Base-by-base conservation (phyloP, 23 red algal genomes). In the Gracilaria caudata region DNA sequence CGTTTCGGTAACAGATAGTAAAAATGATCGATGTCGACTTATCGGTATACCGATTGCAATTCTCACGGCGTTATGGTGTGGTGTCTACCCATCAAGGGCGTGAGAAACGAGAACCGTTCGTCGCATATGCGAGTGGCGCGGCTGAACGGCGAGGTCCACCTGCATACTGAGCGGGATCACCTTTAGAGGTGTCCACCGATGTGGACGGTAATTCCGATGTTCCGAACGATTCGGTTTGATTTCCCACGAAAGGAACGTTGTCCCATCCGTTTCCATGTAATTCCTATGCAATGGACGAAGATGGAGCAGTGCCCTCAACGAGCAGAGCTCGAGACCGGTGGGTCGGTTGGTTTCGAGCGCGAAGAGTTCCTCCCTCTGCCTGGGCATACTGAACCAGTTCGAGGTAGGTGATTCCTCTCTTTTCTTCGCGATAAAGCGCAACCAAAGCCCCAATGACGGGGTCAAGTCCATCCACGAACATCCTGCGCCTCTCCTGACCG, bases 381-480 rank as follows among this genome's bases (percentile, higher is more conserved):
- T 75, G 14, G 26, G 82, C 46, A 33, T 84, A 84, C 37, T 73
- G 66, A 32, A 58, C 65, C 6, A 86, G 11, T 19, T 73, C 30
- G 11, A 53, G 26, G n/a, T 46, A 86, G 10, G 13, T 38, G 53
- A 60, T 4, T 8, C 39, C 0, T 19, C 32, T 17, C 16, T 38
- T 63, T 14, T 79, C 70, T 72, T 89, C 73, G 16, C 84, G 33
- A 30, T 39, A 36, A 59, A 0, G 6, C n/a, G 68, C 25, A 19
- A 77, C 39, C 23, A 77, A 16, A 0, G 30, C 36, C 33, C 32
- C 4, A 0, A 58, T 79, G 34, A 56, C 39, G 20, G 29, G 36
- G 25, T 39, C 46, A n/a, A 89, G 40, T 65, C 71, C 85, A 41
- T 89, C 68, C 33, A 89, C 29, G 38, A 79, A 70, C 24, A 78